A percentile compares a stretch with the other conserved stretches of the same genome.
Evolutionary conservation across 495 filamentous ascomycete species (phyloP).

Genomic region (Neurospora sublineolata): DNA sequence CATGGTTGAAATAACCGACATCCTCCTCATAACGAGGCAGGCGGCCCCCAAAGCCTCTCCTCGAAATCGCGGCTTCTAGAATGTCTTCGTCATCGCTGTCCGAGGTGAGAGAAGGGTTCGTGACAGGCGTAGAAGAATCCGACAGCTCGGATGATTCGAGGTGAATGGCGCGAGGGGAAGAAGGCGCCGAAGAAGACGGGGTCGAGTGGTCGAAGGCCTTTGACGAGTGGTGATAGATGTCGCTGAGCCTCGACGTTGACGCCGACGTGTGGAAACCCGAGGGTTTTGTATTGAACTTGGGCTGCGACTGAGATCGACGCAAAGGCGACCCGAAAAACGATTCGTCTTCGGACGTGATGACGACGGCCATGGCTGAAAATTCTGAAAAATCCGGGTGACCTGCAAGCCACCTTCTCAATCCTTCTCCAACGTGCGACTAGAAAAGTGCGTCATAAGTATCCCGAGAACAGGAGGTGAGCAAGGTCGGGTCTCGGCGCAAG

Average conservation of each 20-base stretch:
- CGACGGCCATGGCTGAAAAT: slow-evolving; percentile 32
- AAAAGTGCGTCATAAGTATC: slow-evolving; percentile 18
- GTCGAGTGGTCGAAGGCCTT: slow-evolving; percentile 29
- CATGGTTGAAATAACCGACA: slow-evolving; percentile 31
- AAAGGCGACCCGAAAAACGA: slow-evolving; percentile 33
- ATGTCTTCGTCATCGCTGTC: slow-evolving; percentile 39
- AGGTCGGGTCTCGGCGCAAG: background rate
- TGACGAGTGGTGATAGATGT: slow-evolving; percentile 23
- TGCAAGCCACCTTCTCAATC: slow-evolving; percentile 21
- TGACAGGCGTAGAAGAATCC: slow-evolving; percentile 48
- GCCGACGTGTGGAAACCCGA: slow-evolving; percentile 29
- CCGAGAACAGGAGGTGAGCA: background rate
- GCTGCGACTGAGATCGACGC: slow-evolving; percentile 39
- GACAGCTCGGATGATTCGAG: slow-evolving; percentile 30
- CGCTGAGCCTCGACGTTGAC: slow-evolving; percentile 32
- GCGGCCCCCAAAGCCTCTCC: slow-evolving; percentile 37
- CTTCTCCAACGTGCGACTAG: slow-evolving; percentile 17
- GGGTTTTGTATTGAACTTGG: slow-evolving; percentile 26
- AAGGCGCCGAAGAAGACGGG: slow-evolving; percentile 39
- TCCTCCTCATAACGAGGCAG: slow-evolving; percentile 49
- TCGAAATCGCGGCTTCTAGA: slow-evolving; percentile 18
- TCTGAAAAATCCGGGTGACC: slow-evolving; percentile 8
- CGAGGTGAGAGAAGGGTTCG: slow-evolving; percentile 49
- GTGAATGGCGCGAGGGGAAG: slow-evolving; percentile 29
- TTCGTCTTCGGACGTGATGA: slow-evolving; percentile 34